Percentiles rank a stretch among this genome's conserved stretches.
phyloP scores from a whole-genome alignment of 169 alveolate species.

The Plasmodium gonderi region DNA sequence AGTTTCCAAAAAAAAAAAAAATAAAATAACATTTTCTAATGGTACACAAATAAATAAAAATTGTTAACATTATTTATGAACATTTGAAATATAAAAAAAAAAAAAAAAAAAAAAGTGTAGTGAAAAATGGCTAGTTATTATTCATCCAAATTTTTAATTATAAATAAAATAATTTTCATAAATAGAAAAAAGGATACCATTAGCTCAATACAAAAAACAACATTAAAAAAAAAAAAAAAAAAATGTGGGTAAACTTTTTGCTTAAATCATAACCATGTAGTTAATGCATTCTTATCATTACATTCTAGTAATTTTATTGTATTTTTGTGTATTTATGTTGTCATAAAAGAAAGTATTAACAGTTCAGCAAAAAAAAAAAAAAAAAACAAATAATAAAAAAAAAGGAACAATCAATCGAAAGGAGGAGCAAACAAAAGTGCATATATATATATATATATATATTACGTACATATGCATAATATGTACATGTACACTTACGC shows the following conservation, averaged over 20 bases:
- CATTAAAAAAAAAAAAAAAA: background rate
- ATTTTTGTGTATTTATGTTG: background rate
- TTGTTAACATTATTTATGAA: too few species aligned
- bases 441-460: background rate
- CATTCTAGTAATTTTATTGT: background rate
- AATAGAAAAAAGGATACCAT: background rate
- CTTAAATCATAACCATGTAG: background rate
- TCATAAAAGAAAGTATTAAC: background rate
- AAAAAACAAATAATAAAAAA: background rate
- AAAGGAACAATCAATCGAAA: background rate
- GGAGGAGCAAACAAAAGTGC: background rate
- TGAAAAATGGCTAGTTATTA: background rate
- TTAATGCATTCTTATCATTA: background rate
- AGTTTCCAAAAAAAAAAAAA: too few species aligned
- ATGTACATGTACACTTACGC: background rate
- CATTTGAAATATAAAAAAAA: too few species aligned
- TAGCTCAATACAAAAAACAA: too few species aligned
- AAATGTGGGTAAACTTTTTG: background rate
- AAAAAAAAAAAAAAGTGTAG: background rate
- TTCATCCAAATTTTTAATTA: background rate
- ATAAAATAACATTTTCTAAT: too few species aligned
- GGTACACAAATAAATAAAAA: too few species aligned
- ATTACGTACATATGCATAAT: background rate
- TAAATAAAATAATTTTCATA: background rate
- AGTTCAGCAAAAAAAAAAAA: background rate